These are phyloP conservation scores for Solanum appendiculatum DNA, from an alignment of 257 asterid species.

Conservation along the genomic window DNA sequence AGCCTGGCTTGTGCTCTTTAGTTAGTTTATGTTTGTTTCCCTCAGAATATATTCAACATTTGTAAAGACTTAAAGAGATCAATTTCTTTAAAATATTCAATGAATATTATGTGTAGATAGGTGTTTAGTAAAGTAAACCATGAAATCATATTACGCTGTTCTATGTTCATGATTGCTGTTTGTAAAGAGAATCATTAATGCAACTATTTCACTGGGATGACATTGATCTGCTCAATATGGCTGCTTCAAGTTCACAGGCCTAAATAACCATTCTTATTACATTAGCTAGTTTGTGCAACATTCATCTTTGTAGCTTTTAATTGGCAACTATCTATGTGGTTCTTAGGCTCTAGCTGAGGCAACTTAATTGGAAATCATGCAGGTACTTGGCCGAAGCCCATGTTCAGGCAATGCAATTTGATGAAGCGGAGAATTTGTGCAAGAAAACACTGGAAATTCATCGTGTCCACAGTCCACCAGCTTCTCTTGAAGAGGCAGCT, in stretches of 20 bases:
- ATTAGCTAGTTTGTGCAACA: not conserved
- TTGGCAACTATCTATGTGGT: not conserved
- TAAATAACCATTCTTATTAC: not conserved
- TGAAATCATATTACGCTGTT: not conserved
- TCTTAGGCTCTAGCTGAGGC: not conserved
- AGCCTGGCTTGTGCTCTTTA: not conserved
- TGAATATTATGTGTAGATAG: not conserved
- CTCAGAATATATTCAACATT: not conserved
- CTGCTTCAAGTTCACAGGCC: not conserved
- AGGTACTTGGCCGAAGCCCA: slow-evolving; percentile 98
- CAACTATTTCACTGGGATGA: not conserved
- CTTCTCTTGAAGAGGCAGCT: slow-evolving; percentile 98
- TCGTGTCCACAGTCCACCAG: slow-evolving; percentile 95
- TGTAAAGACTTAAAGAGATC: not conserved
- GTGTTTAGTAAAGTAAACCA: not conserved
- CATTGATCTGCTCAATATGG: not conserved
- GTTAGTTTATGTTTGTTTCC: not conserved
- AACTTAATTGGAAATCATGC: slow-evolving; percentile 5
- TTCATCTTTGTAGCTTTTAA: not conserved
- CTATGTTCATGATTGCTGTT: not conserved
- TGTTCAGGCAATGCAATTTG: slow-evolving; percentile 97
- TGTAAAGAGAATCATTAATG: not conserved
- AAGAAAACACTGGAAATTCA: slow-evolving; percentile 94
- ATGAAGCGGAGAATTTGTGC: slow-evolving; percentile 80
- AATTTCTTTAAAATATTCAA: not conserved